Base-by-base conservation (phyloP, 768 basidiomycete genomes). In the Obba rivulosa region DNA sequence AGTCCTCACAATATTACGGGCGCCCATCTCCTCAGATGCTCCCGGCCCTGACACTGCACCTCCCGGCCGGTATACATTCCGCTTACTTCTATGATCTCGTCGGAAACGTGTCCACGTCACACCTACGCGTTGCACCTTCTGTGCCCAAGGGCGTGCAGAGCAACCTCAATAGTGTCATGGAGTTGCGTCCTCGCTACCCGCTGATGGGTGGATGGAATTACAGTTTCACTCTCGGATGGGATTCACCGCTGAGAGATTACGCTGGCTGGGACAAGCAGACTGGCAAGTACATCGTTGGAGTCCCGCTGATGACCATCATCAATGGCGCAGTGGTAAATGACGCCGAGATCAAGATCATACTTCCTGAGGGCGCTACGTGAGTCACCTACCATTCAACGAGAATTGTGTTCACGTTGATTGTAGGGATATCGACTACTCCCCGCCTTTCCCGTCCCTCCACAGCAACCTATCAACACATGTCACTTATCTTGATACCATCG, bases 171-270 rank as follows among this genome's bases (percentile, higher is more conserved):
- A 88, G 88, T 45, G 53, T 85, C 20, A 73, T 99, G 21, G 93
- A 97, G 59, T 64, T 98, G 42, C 76, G 75, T 35, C 95, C 96
- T 0, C 79, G 96, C 39, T 99, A 93, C 66, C 96, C 96, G 25
- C 60, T 99, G 39, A 65, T 98, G 57, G 96, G 96, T 24, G 92
- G 95, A 37, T 99, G 96, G 96, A 98, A 96, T 62, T 98, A 95
- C 66, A 83, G 74, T 37, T 98, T 94, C 70, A 92, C 91, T 4
- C 74, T 97, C 3, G 96, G 96, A 2, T 99, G 88, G 78, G 93
- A 97, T 57, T 76, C 88, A n/a, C 86, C 85, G 23, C 75, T 92
- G 41, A 77, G 69, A n/a, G 80, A 91, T 62, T 83, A 80, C 9
- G 80, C 78, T 14, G 76, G 74, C 50, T 87, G 79, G 57, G 81